A percentile compares a stretch with the other conserved stretches of the same genome.
These are phyloP conservation scores for Mrakia blollopis DNA, from an alignment of 768 basidiomycete genomes.

Conservation along the genomic window DNA sequence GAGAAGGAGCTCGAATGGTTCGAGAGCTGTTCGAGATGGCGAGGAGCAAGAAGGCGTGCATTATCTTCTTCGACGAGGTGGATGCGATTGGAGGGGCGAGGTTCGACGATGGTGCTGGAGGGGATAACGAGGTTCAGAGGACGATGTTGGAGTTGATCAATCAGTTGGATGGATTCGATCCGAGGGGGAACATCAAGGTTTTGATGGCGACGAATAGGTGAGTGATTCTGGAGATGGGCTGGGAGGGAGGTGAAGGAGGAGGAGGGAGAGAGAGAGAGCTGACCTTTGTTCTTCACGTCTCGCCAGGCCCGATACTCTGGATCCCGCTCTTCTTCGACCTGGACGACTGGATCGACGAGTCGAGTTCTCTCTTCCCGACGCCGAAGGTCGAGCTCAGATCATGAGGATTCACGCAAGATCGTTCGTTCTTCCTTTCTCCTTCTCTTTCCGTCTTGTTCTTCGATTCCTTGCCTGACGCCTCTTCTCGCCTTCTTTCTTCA, in stretches of 20 bases:
- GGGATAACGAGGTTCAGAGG: conserved; percentile 97
- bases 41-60: conserved; percentile 95
- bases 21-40: conserved; percentile 99
- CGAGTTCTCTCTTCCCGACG: conserved; percentile 90
- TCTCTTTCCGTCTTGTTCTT: not conserved
- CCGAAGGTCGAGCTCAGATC: conserved; percentile 93
- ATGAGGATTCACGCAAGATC: conserved; percentile 93
- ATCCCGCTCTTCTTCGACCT: conserved; percentile 91
- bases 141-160: conserved; percentile 99
- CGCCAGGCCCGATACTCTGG: conserved; percentile 87
- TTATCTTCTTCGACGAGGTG: conserved; percentile 99
- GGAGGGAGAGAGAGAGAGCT: not conserved
- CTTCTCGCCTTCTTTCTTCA: conserved; percentile 3
- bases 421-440: conserved; percentile 47
- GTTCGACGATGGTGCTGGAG: conserved; percentile 97
- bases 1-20: conserved; percentile 98
- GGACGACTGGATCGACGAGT: conserved; percentile 95
- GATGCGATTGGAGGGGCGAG: conserved; percentile 97
- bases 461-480: not conserved
- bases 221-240: conserved; percentile 33
- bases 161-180: conserved; percentile 96
- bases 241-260: not conserved
- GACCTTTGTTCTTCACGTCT: not conserved
- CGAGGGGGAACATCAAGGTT: conserved; percentile 98
- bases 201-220: conserved; percentile 98